Evolutionary conservation across 2,329 filamentous ascomycete genomes (phyloP).

Genomic region (Colletotrichum sp.): DNA sequence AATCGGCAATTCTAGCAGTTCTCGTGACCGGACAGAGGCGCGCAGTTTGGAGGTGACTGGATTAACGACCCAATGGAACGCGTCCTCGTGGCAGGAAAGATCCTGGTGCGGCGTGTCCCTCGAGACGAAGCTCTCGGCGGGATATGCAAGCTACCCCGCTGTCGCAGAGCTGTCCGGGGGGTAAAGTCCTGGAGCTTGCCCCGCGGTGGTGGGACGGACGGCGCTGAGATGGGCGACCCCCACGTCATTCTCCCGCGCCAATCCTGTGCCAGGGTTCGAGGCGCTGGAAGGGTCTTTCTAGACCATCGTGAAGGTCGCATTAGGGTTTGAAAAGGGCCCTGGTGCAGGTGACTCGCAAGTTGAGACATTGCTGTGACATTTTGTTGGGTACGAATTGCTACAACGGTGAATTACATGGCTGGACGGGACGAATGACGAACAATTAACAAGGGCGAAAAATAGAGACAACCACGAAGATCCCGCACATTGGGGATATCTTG

Average conservation of each 20-base stretch:
- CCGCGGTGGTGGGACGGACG: neutral
- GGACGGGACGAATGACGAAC: neutral
- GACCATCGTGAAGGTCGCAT: neutral
- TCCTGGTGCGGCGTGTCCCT: neutral
- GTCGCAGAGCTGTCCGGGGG: neutral
- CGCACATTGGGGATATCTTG: neutral
- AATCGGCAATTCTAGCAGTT: neutral
- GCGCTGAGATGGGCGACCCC: neutral
- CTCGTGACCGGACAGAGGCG: slow-evolving; percentile 2
- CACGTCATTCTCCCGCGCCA: slow-evolving; percentile 20
- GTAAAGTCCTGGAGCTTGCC: slow-evolving; percentile 7
- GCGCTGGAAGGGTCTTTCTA: neutral
- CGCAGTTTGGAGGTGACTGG: neutral
- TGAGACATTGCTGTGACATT: neutral
- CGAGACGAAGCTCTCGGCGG: neutral
- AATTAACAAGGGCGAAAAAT: neutral
- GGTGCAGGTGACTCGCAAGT: neutral
- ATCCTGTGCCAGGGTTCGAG: slow-evolving; percentile 5
- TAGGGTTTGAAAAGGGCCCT: neutral
- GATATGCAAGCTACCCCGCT: slow-evolving; percentile 15
- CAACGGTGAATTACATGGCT: neutral
- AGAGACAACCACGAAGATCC: neutral
- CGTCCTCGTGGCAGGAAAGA: slow-evolving; percentile 1
- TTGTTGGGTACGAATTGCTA: neutral
- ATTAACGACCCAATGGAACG: slow-evolving; percentile 3